These are phyloP conservation scores for Pleochaeta shiraiana DNA, from an alignment of 2,329 filamentous ascomycete genomes.

Conservation along the genomic window DNA sequence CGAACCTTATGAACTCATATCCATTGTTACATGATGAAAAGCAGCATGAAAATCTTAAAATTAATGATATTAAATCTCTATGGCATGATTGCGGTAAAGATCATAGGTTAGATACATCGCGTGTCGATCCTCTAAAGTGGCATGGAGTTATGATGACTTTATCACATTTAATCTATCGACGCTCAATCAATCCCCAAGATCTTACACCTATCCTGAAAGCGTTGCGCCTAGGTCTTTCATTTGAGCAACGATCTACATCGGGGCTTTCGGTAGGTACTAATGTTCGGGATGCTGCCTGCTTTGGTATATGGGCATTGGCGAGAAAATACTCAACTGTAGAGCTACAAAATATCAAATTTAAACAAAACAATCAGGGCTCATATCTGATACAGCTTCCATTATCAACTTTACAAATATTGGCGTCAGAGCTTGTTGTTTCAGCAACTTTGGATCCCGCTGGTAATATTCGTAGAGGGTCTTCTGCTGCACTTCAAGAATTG, in stretches of 20 bases:
- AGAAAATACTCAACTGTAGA: conserved; percentile 69
- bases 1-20: not conserved
- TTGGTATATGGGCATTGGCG: conserved; percentile 84
- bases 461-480: conserved; percentile 82
- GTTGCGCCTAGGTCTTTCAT: conserved; percentile 58
- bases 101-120: conserved; percentile 34
- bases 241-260: conserved; percentile 70
- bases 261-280: conserved; percentile 76
- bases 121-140: conserved; percentile 69
- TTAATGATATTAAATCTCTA: not conserved
- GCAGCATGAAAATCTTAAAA: not conserved
- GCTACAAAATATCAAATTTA: conserved; percentile 37
- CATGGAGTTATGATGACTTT: conserved; percentile 80
- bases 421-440: conserved; percentile 57
- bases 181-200: conserved; percentile 49
- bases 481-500: conserved; percentile 82
- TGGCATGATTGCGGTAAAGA: not conserved
- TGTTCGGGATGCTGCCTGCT: conserved; percentile 86
- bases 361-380: conserved; percentile 3
- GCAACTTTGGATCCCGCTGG: conserved; percentile 77
- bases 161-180: conserved; percentile 66
- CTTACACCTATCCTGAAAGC: conserved; percentile 56
- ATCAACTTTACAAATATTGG: conserved; percentile 53
- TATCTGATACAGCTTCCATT: conserved; percentile 9
- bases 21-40: not conserved